Percentiles rank a stretch among this genome's conserved stretches.
Evolutionary conservation across 2,329 filamentous ascomycete genomes (phyloP).

Genomic region (Paecilomyces formosus): DNA sequence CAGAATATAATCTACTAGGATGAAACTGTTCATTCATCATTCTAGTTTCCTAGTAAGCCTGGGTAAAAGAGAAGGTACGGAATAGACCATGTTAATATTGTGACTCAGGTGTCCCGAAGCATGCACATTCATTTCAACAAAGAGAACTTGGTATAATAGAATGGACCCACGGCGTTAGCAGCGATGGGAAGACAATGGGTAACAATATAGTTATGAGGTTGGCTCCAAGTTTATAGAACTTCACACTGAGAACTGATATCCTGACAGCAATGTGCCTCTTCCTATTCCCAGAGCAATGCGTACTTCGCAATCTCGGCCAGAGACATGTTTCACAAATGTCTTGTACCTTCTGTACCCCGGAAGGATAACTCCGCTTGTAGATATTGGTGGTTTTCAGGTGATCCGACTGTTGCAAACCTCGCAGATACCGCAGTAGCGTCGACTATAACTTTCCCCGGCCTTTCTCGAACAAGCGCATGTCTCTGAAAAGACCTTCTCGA

Average conservation of each 20-base stretch:
- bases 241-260: background rate
- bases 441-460: constrained; percentile 3
- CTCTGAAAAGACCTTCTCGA: constrained; percentile 11
- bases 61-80: too few relatives aligned
- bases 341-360: background rate
- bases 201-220: too few relatives aligned
- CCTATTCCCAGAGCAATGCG: background rate
- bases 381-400: background rate
- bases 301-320: background rate
- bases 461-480: constrained; percentile 8
- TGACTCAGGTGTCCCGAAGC: too few relatives aligned
- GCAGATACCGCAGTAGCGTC: constrained; percentile 11
- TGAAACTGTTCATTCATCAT: too few relatives aligned
- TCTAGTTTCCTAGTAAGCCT: too few relatives aligned
- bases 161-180: background rate
- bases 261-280: background rate
- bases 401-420: constrained; percentile 4
- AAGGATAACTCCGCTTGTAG: background rate
- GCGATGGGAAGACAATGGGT: background rate
- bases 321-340: background rate
- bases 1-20: too few relatives aligned
- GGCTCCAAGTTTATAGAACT: background rate
- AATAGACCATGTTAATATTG: too few relatives aligned
- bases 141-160: background rate
- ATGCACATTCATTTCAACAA: background rate